phyloP scores from a whole-genome alignment of 2,329 filamentous ascomycete genomes.

The Gaeumannomyces tritici region DNA sequence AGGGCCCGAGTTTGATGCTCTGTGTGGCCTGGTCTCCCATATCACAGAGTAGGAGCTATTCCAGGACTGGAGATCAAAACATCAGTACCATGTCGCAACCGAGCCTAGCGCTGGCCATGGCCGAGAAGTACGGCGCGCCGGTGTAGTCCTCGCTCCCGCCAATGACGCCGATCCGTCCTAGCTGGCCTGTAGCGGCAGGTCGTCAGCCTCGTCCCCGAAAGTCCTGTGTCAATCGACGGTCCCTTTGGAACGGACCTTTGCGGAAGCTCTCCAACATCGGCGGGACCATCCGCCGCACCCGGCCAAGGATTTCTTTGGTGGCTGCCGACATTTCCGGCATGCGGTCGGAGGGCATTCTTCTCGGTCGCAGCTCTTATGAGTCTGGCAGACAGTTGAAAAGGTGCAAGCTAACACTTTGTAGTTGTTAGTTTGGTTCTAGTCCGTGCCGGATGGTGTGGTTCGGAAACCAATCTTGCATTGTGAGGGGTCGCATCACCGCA shows the following conservation, averaged over 20 bases:
- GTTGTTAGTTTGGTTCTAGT: not conserved
- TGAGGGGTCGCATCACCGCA: not conserved
- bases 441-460: not conserved
- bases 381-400: not conserved
- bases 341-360: conserved; percentile 10
- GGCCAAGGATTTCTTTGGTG: conserved; percentile 66
- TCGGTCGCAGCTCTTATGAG: too few species aligned
- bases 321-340: conserved; percentile 50
- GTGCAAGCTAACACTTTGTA: not conserved
- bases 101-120: conserved; percentile 86
- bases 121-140: conserved; percentile 94
- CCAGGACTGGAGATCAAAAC: not conserved
- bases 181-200: conserved; percentile 55
- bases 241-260: conserved; percentile 54
- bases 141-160: conserved; percentile 95
- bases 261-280: conserved; percentile 94
- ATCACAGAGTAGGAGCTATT: not conserved
- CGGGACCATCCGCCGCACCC: conserved; percentile 82
- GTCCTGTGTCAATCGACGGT: too few species aligned
- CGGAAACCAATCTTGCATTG: not conserved
- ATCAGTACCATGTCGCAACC: conserved; percentile 74
- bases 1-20: too few species aligned
- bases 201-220: conserved; percentile 4
- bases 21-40: not conserved
- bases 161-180: conserved; percentile 86